phyloP scores from a whole-genome alignment of 106 monocot species.

The Amphibolis antarctica region DNA sequence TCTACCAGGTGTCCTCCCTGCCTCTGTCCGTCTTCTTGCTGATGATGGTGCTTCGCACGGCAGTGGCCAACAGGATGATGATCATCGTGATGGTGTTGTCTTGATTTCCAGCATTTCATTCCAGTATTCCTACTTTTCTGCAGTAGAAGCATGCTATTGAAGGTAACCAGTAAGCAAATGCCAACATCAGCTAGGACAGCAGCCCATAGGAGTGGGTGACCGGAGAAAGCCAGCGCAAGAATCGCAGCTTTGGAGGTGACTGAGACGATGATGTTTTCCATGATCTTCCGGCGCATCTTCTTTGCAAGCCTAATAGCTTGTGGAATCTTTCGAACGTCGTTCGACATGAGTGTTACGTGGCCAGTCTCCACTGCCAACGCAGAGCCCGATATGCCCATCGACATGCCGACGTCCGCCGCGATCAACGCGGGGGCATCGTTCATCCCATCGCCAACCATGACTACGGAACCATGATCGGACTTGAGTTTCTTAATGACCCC shows the following conservation, averaged over 20 bases:
- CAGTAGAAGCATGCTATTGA: slow-evolving; percentile 70
- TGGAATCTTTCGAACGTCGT: slow-evolving; percentile 68
- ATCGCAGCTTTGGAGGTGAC: slow-evolving; percentile 42
- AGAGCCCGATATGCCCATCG: slow-evolving; percentile 95
- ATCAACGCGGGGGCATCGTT: slow-evolving; percentile 90
- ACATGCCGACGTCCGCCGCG: slow-evolving; percentile 71
- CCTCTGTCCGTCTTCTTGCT: not conserved
- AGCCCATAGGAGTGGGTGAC: slow-evolving; percentile 79
- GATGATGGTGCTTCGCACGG: not conserved
- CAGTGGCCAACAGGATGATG: not conserved
- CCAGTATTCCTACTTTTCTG: not conserved
- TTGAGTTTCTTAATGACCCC: slow-evolving; percentile 45
- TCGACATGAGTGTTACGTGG: slow-evolving; percentile 85
- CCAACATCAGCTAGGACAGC: slow-evolving; percentile 93
- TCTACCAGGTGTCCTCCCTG: not conserved
- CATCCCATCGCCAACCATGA: slow-evolving; percentile 93
- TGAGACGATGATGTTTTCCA: slow-evolving; percentile 64
- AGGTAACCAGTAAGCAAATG: slow-evolving; percentile 67
- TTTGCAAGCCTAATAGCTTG: slow-evolving; percentile 52
- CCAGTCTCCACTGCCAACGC: slow-evolving; percentile 83
- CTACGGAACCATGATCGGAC: slow-evolving; percentile 27
- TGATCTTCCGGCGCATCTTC: slow-evolving; percentile 38
- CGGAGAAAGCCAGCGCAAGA: slow-evolving; percentile 50
- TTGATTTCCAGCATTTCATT: slow-evolving; percentile 30
- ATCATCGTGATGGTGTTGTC: slow-evolving; percentile 3